Base-by-base conservation (phyloP, 345 rosid species). In the Cochlearia excelsa region DNA sequence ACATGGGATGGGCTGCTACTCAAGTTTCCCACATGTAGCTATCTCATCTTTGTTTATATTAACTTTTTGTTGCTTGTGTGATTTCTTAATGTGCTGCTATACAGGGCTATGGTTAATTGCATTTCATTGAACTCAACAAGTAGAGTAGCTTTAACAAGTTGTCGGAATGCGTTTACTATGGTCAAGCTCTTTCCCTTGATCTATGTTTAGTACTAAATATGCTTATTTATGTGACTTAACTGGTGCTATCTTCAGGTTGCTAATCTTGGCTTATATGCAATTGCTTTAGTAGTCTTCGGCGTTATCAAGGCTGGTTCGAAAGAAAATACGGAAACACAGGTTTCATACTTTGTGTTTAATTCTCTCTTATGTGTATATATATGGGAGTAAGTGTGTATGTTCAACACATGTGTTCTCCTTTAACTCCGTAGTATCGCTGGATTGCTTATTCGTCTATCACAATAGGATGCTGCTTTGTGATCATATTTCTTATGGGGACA, bases 111-210 rank as follows among this genome's bases (percentile, higher is more conserved):
- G 95, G 84, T 92, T 67, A 92, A 86, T 57, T 88, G 98, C 77
- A 84, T 92, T 66, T 82, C 98, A 0, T 68, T 86, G 68, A 81
- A 88, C 79, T 81, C 95, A 67, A 81, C 95, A 37, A 86, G 87
- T 81, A 86, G 96, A 70, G 95, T 86, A 62, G 93, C 76, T 29
- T 71, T 88, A 77, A 74, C 95, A 7, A 88, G 98, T 73, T 92
- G 95, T 56, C 88, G 95, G 4, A 92, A 92, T 68, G 98, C 98
- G 54, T 92, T 92, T 79, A 84, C 93, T 6, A 88, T 92, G 98
- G 98, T 88, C 6, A 41, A 70, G 42, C 63, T 66, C 64, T 61
- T 16, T 71, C 44, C 46, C 46, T 9, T 40, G 45, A 45, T 51
- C 71, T 66, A 0, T 34, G 9, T 69, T 30, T 46, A 10, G 26